Evolutionary conservation across 345 rosid genomes (phyloP), one percentile per base, ranked within the genome.

Genomic region (Streptanthus diversifolius): DNA sequence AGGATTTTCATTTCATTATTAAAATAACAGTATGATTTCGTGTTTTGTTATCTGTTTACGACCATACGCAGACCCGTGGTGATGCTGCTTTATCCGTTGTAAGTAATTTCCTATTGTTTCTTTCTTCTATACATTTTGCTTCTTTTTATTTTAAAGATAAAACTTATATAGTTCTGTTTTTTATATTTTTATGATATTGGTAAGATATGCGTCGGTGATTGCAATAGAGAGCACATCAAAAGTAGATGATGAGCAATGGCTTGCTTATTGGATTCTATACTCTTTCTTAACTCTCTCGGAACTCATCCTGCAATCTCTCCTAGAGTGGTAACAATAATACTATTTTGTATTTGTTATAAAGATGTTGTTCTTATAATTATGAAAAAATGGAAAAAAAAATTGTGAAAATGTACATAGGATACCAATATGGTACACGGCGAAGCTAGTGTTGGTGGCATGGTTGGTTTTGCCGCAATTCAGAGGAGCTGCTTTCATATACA

Each of bases 221-320:
- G 92, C 95, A 39, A 86, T 92, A 77, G 98, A 90, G 78, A 89
- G 85, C 48, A 63, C 88, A n/a, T 61, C 87, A 3, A 85, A 78
- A 77, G 82, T 51, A 40, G 96, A 89, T 25, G 91, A 92, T 40
- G 83, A 92, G 62, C 98, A 92, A 77, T 92, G 98, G 98, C 96
- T 92, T 63, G 95, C 96, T 63, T 92, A 92, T 72, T 92, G 98
- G 98, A 90, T 92, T 71, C 6, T 90, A 3, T 92, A 92, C 68
- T 92, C 98, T 5, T 84, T 92, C 73, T 81, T 92, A 32, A 85
- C 96, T 52, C 86, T 92, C 12, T 13, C 80, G 1, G 98, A 92
- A 87, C 85, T 92, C 80, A 32, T 90, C 1, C 82, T 92, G 32
- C 90, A 90, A 41, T 68, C 96, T 25, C 44, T 90, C 13, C 32